Conservation (phyloP, 768 basidiomycete genomes). For the Paxillus ammoniavirescens region DNA sequence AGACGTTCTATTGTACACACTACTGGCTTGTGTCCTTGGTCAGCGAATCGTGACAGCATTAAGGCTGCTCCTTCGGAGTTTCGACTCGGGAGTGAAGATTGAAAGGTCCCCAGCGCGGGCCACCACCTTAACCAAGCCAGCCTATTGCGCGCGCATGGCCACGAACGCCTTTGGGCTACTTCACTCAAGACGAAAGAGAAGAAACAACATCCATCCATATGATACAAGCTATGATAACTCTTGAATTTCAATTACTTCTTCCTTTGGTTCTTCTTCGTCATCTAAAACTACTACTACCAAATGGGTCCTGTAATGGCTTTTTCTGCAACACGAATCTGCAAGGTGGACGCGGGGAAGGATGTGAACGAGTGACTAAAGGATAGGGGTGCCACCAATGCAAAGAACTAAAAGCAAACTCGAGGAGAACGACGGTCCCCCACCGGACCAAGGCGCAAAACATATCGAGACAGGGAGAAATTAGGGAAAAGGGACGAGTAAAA, state of each 20-base stretch:
- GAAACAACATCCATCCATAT: constrained; percentile 17
- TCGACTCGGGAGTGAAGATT: too few species aligned
- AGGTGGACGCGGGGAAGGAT: constrained; percentile 6
- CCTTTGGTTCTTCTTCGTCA: constrained; percentile 15
- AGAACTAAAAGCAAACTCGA: constrained; percentile 10
- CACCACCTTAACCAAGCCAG: too few species aligned
- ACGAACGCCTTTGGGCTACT: too few species aligned
- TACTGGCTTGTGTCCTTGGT: too few species aligned
- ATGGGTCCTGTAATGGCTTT: constrained; percentile 24
- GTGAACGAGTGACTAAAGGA: constrained; percentile 9
- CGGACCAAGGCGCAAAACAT: constrained; percentile 19
- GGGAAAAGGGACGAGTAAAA: constrained; percentile 20
- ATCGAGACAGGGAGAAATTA: constrained; percentile 20
- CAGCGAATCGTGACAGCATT: too few species aligned
- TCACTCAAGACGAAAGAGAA: neutral
- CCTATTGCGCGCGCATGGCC: too few species aligned
- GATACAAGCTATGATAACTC: constrained; percentile 30
- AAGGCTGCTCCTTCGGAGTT: too few species aligned
- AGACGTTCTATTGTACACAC: too few species aligned
- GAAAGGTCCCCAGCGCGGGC: too few species aligned
- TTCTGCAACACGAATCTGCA: constrained; percentile 22
- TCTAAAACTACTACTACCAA: constrained; percentile 29
- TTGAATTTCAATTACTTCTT: constrained; percentile 30
- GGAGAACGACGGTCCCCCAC: constrained; percentile 16
- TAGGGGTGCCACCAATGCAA: constrained; percentile 10